These are phyloP conservation scores for Tanacetum coccineum DNA, from an alignment of 129 eudicot species.

Conservation along the genomic window DNA sequence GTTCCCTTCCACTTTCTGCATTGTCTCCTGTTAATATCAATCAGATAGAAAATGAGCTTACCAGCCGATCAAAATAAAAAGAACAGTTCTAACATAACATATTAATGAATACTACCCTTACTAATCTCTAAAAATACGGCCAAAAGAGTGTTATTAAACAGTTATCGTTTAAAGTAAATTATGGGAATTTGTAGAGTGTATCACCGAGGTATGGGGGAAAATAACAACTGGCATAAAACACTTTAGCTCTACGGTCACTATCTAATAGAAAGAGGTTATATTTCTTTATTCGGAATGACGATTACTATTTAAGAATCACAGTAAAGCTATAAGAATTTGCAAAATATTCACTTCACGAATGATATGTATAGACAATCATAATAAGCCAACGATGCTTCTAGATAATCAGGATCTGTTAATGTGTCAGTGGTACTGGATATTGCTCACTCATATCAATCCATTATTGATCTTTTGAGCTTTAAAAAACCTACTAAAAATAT, in stretches of 20 bases:
- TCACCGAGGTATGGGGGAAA: too few species aligned
- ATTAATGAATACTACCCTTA: slow-evolving; percentile 4
- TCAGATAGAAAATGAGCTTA: too few species aligned
- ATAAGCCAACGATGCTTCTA: slow-evolving; percentile 19
- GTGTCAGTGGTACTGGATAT: too few species aligned
- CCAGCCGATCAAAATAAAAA: too few species aligned
- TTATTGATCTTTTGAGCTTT: slow-evolving; percentile 14
- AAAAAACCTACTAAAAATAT: neutral
- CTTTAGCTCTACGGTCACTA: slow-evolving; percentile 26
- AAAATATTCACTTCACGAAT: slow-evolving; percentile 16
- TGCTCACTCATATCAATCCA: slow-evolving; percentile 20
- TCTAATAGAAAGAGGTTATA: slow-evolving; percentile 24
- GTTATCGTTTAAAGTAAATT: slow-evolving; percentile 15
- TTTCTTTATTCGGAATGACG: too few species aligned
- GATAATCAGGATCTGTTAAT: slow-evolving; percentile 22
- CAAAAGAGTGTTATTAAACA: neutral
- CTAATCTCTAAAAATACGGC: neutral
- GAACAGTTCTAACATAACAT: neutral
- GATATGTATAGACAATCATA: slow-evolving; percentile 24
- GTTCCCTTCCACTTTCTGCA: too few species aligned
- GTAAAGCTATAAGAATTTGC: too few species aligned
- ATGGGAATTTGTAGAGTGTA: too few species aligned
- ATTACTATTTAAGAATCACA: too few species aligned
- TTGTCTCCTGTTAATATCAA: too few species aligned
- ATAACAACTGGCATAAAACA: slow-evolving; percentile 14